Percentiles rank a stretch among this genome's conserved stretches.
Evolutionary conservation across 495 filamentous ascomycete species (phyloP).

Genomic region (Penicillium fimorum): DNA sequence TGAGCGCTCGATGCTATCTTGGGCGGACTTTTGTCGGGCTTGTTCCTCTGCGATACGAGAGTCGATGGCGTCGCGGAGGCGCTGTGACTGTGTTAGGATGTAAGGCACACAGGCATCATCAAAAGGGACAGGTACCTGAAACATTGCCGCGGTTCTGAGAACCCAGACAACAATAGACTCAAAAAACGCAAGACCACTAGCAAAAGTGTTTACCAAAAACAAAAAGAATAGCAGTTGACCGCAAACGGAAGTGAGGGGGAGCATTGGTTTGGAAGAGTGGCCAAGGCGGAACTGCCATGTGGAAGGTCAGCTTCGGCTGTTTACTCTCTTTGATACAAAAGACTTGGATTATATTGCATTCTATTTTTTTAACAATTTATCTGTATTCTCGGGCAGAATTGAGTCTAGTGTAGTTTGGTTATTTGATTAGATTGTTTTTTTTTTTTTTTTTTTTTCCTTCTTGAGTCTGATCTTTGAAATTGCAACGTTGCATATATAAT

Average conservation of each 20-base stretch:
- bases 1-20: conserved; percentile 49
- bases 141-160: conserved; percentile 45
- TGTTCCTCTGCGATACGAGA: conserved; percentile 87
- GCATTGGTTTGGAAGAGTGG: conserved; percentile 13
- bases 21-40: conserved; percentile 63
- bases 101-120: conserved; percentile 1
- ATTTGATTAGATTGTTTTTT: neutral
- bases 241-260: conserved; percentile 25
- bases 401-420: neutral
- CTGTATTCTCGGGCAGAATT: neutral
- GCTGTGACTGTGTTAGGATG: conserved; percentile 45
- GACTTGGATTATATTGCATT: neutral
- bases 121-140: conserved; percentile 39
- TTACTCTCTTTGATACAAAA: neutral
- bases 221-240: conserved; percentile 18
- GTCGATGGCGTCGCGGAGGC: conserved; percentile 83
- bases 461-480: neutral
- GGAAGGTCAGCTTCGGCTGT: conserved; percentile 6
- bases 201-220: conserved; percentile 21
- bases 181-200: conserved; percentile 22
- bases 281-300: conserved; percentile 17
- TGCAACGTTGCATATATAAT: neutral
- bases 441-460: neutral
- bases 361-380: neutral
- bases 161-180: conserved; percentile 30